Conservation (phyloP, 176 grass and related monocot species). For the Musa itinerans region DNA sequence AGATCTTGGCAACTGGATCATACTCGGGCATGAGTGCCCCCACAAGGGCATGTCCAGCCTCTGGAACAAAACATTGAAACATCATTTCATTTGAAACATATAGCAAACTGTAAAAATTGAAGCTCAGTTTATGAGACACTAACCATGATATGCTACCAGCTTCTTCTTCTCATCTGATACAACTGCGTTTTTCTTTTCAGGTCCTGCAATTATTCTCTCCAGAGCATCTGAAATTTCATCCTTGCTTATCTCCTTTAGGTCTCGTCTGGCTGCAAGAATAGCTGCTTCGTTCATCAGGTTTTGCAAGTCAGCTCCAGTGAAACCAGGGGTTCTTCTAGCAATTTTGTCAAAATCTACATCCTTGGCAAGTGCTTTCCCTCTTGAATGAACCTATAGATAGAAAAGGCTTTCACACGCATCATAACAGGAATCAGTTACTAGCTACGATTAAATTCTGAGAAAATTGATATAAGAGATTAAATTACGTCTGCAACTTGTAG, state of each 20-base stretch:
- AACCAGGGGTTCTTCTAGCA: slow-evolving; percentile 91
- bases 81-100: background rate
- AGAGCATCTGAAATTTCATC: slow-evolving; percentile 96
- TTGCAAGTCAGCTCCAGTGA: slow-evolving; percentile 96
- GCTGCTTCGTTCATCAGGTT: slow-evolving; percentile 98
- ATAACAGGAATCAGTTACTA: background rate
- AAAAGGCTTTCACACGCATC: background rate
- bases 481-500: background rate
- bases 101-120: background rate
- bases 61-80: slow-evolving; percentile 23
- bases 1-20: slow-evolving; percentile 95
- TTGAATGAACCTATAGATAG: slow-evolving; percentile 73
- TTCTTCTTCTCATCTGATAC: slow-evolving; percentile 93
- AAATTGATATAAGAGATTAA: background rate
- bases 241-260: slow-evolving; percentile 99
- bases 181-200: slow-evolving; percentile 98
- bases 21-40: slow-evolving; percentile 98
- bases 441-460: background rate
- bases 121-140: slow-evolving; percentile 1
- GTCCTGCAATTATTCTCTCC: slow-evolving; percentile 97
- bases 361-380: slow-evolving; percentile 88
- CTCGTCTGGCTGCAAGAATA: slow-evolving; percentile 86
- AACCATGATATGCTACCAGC: slow-evolving; percentile 97
- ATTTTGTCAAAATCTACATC: slow-evolving; percentile 97
- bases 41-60: slow-evolving; percentile 93